Evolutionary conservation across 345 rosid species (phyloP), one percentile per base, ranked within the genome.

Genomic region (Leavenworthia alabamica): DNA sequence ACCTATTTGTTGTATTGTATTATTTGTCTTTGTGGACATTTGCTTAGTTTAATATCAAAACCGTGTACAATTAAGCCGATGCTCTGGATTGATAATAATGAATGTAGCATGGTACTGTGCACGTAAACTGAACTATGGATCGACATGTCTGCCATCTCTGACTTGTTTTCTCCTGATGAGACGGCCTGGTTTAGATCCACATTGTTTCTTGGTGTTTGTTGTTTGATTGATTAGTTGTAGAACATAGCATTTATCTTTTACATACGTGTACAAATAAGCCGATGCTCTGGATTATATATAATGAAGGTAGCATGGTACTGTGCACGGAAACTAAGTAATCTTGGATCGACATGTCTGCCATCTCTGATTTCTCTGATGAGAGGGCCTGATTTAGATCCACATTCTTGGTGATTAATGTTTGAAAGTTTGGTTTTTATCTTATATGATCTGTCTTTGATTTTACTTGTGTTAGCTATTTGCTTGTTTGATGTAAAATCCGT

Each of bases 301-400:
- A 74, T 78, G 85, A 81, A 77, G 70, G 75, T 26, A 75, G 83
- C 86, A 82, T 82, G 86, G 83, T 81, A 68, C 36, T 73, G 81
- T 81, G 15, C 81, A 74, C 83, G 56, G 66, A 81, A 58, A 78
- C 49, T 68, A 29, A 74, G 47, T 47, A 29, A 15, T n/a, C n/a
- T 31, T 53, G 2, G 49, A 48, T 57, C 35, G n/a, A 64, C 49
- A 49, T 71, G 70, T 71, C 70, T 71, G 80, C 81, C 67, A 72
- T 51, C 74, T 60, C 48, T 75, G 80, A 77, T 56, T n/a, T 23
- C 60, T 33, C 41, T 71, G 70, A 71, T 57, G 41, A 31, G 59
- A 4, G 65, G 75, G 70, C 75, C 75, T 71, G 70, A 19, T 71
- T 56, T 63, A 5, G 27, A 71, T 55, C 16, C 20, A 71, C 66